Evolutionary conservation across 371 early-diverging fungal species (phyloP).

Genomic region (Mucor plumbeus): DNA sequence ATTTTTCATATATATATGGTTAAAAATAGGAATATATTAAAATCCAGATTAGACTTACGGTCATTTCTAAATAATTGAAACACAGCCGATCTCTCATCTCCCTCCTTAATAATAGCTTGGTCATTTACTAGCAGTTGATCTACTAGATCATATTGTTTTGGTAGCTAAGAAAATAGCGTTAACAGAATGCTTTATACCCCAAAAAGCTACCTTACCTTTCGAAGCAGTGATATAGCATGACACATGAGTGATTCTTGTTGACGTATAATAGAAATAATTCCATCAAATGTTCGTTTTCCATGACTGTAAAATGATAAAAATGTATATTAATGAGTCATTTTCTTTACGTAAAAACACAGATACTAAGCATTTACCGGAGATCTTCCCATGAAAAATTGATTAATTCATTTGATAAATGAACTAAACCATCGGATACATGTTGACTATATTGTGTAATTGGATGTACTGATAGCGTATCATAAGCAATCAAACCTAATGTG

Average conservation of each 20-base stretch:
- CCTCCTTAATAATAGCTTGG: conserved; percentile 58
- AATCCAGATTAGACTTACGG: conserved; percentile 34
- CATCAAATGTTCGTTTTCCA: conserved; percentile 46
- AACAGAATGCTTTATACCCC: neutral
- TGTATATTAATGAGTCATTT: neutral
- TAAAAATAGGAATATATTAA: neutral
- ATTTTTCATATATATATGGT: neutral
- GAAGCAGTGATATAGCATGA: conserved; percentile 65
- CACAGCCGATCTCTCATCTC: conserved; percentile 66
- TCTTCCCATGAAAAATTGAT: conserved; percentile 61
- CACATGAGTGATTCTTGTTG: conserved; percentile 65
- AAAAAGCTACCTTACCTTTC: conserved; percentile 48
- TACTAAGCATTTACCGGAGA: conserved; percentile 30
- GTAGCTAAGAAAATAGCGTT: conserved; percentile 54
- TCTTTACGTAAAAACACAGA: neutral
- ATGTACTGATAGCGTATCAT: conserved; percentile 74
- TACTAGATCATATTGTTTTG: conserved; percentile 71
- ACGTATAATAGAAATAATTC: conserved; percentile 55
- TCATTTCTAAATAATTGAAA: conserved; percentile 63
- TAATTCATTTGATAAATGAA: conserved; percentile 51
- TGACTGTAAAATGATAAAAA: conserved; percentile 33
- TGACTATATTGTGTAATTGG: conserved; percentile 59
- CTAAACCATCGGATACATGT: conserved; percentile 49
- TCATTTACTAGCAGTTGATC: conserved; percentile 56
- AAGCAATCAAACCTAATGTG: conserved; percentile 73